Evolutionary conservation across 768 basidiomycete species (phyloP).

Genomic region (Collybiopsis confluens): DNA sequence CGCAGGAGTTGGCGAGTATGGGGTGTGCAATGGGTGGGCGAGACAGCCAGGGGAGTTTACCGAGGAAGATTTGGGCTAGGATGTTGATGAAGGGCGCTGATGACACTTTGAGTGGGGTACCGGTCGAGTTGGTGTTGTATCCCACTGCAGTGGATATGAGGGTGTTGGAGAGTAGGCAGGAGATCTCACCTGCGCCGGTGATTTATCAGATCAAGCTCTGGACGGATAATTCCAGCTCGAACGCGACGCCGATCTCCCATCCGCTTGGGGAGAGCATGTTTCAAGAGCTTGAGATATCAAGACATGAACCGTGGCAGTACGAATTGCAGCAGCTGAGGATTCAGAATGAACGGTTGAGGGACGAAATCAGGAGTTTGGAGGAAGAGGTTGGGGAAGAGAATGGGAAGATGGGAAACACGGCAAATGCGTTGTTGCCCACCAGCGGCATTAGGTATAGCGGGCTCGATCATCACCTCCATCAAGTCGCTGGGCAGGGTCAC

Average conservation of each 20-base stretch:
- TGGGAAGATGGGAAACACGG: neutral
- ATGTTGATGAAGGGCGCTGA: conserved; percentile 20
- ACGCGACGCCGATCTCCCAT: conserved; percentile 11
- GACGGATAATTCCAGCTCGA: neutral
- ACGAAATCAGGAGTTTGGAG: conserved; percentile 45
- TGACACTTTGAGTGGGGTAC: neutral
- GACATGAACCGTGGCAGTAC: conserved; percentile 89
- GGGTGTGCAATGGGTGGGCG: conserved; percentile 19
- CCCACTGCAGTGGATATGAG: conserved; percentile 22
- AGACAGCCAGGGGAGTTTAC: conserved; percentile 19
- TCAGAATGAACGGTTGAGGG: conserved; percentile 58
- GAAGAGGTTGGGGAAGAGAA: neutral
- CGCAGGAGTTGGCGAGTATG: conserved; percentile 18
- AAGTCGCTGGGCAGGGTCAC: neutral
- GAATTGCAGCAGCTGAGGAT: conserved; percentile 82
- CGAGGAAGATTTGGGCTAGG: conserved; percentile 25
- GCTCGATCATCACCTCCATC: conserved; percentile 7
- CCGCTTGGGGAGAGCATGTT: conserved; percentile 44
- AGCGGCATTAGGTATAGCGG: neutral
- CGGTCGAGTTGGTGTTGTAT: conserved; percentile 33
- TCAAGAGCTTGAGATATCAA: conserved; percentile 61
- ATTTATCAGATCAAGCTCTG: conserved; percentile 33
- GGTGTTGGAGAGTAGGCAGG: conserved; percentile 7
- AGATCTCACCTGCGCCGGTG: conserved; percentile 30
- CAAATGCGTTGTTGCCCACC: neutral